Base-by-base conservation (phyloP, 2,329 filamentous ascomycete species). In the Epichloe aotearoae region DNA sequence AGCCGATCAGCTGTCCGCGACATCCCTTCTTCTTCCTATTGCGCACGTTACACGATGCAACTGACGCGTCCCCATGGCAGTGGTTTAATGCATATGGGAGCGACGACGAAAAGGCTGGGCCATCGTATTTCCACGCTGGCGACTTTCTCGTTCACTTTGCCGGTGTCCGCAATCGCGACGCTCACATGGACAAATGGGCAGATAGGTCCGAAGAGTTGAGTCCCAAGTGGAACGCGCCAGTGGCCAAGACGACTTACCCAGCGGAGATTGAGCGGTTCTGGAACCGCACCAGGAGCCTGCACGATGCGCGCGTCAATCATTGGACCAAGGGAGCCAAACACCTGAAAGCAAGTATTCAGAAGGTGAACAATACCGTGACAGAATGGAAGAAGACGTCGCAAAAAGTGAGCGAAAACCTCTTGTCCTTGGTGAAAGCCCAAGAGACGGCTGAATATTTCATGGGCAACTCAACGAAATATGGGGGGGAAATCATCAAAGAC, bases 61-160 rank as follows among this genome's bases (percentile, higher is more conserved):
- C 26, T 30, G 26, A 30, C 26, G 26, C 10, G 5, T 19, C 40
- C 20, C 40, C 1, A 14, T 42, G 17, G 8, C 11, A 53, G 49
- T 58, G 57, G 56, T 57, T 58, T 44, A 58, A 58, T 20, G 50
- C 57, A 2, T 58, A 58, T 36, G 19, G n/a, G 11, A 45, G 10
- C 7, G 41, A 46, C 5, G 50, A 45, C 2, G n/a, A 15, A 26
- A 39, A 44, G 2, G 10, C 41, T 7, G 38, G 19, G n/a, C 5
- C 38, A 15, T 20, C 45, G 14, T 46, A 15, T 4, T 41, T 53
- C 33, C 36, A 41, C 37, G 46, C 50, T 3, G 56, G 56, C n/a
- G 56, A 57, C 46, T 53, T 57, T 15, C 34, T 58, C 26, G 49
- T 58, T 12, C 55, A 58, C 36, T 58, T 58, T n/a, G 55, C 56